Evolutionary conservation across 2,329 filamentous ascomycete genomes (phyloP).

Genomic region (Dendrostoma leiphaemia): DNA sequence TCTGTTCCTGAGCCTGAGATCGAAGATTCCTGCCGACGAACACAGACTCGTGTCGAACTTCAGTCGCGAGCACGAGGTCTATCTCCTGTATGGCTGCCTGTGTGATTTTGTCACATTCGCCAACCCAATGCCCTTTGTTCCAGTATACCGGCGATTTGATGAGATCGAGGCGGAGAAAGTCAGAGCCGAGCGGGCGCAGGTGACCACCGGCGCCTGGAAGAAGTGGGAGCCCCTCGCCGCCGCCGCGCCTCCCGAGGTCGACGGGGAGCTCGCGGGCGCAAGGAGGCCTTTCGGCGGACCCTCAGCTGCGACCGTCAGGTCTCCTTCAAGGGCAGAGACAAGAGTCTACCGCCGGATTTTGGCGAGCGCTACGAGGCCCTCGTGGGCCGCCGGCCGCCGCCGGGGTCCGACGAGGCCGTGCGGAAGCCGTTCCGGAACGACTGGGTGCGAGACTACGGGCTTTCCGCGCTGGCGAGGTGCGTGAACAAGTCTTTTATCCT

Average conservation of each 20-base stretch:
- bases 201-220: not conserved
- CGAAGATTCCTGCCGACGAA: not conserved
- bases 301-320: not conserved
- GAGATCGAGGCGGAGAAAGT: not conserved
- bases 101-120: not conserved
- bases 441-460: not conserved
- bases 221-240: not conserved
- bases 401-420: not conserved
- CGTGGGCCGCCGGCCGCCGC: not conserved
- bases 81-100: not conserved
- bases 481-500: slow-evolving; percentile 1
- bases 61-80: not conserved
- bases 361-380: not conserved
- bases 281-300: slow-evolving; percentile 1
- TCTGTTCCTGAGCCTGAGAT: not conserved
- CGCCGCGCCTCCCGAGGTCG: not conserved
- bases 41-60: not conserved
- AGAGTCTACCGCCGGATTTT: not conserved
- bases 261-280: not conserved
- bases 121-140: not conserved
- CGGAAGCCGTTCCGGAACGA: not conserved
- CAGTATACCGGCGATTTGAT: not conserved
- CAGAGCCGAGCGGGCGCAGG: not conserved
- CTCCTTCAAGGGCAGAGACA: no score
- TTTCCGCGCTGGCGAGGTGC: not conserved